Base-by-base conservation (phyloP, 2,329 filamentous ascomycete species). In the Diaporthe citriasiana region DNA sequence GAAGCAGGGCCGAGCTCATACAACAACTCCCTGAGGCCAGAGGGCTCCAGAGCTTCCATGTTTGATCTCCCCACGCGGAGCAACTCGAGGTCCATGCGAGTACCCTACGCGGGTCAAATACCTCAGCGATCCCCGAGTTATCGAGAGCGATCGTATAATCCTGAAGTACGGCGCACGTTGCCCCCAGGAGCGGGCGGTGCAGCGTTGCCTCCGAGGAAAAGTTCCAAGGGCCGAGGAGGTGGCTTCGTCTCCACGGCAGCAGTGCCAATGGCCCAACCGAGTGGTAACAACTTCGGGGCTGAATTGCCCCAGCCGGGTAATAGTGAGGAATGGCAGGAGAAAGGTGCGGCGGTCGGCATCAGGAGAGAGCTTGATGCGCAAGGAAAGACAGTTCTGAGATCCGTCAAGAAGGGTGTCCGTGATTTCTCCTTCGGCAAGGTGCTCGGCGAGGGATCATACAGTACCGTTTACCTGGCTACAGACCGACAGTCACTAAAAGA, bases 391-490 rank as follows among this genome's bases (percentile, higher is more conserved):
- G 89, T 97, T 12, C 89, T 95, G 76, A 92, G 94, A 76, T 92
- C 94, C 74, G 93, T 98, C 71, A 98, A 98, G 83, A 99, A 99
- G 82, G 97, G 97, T 2, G 97, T 99, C 57, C 94, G 97, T 77
- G 97, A 99, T 85, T 99, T 99, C 83, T 93, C 93, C 50, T 99
- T 99, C 84, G 95, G 95, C 33, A 90, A 94, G 71, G 93, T 96
- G 3, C 88, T 99, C 2, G 97, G 97, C 73, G 97, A 99, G 84
- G 97, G 97, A 35, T 99, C 97, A 8, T 99, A 99, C 89, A 98
- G 96, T 80, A 98, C 95, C 12, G 97, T 99, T 50, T 91, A 97
- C 77, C 91, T 97, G 70, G 97, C 95, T 50, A 98, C 95, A 5
- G 97, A 99, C 83, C 92, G 96, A 75, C 95, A 98, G 83, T 98